Percentiles rank a stretch among this genome's conserved stretches.
Evolutionary conservation across 2,329 filamentous ascomycete genomes (phyloP).

Genomic region (Ustilaginoidea virens): DNA sequence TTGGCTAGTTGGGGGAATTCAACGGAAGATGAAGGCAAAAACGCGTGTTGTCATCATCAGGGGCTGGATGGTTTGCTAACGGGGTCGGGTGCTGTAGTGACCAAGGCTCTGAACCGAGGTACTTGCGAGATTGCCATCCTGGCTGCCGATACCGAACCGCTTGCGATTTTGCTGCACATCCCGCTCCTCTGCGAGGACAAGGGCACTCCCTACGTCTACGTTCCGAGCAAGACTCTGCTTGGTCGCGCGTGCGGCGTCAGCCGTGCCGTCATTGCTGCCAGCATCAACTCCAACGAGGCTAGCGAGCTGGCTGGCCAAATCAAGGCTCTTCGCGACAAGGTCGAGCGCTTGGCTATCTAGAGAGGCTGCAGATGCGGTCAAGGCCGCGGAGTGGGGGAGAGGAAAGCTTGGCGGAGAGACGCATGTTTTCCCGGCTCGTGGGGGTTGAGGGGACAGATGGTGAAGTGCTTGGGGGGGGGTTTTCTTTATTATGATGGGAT

Average conservation of each 20-base stretch:
- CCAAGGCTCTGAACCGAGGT: constrained; percentile 83
- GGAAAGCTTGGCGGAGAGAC: too few relatives aligned
- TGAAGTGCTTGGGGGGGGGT: too few relatives aligned
- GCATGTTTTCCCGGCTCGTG: too few relatives aligned
- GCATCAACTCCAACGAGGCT: constrained; percentile 85
- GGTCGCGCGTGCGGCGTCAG: constrained; percentile 83
- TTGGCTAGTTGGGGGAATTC: too few relatives aligned
- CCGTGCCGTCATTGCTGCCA: constrained; percentile 71
- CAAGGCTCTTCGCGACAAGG: constrained; percentile 79
- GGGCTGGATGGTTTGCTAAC: constrained; percentile 2
- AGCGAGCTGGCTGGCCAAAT: constrained; percentile 82
- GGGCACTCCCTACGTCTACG: constrained; percentile 50
- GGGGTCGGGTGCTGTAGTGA: constrained; percentile 22
- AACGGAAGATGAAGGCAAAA: too few relatives aligned
- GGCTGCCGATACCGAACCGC: constrained; percentile 72
- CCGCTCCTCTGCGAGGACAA: constrained; percentile 79
- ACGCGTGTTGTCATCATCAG: not conserved
- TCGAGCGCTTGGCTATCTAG: constrained; percentile 91
- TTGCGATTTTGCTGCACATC: constrained; percentile 79
- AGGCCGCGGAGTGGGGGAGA: not conserved
- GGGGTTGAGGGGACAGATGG: too few relatives aligned
- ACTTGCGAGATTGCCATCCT: constrained; percentile 81
- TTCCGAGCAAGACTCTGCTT: constrained; percentile 67
- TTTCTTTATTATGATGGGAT: too few relatives aligned
- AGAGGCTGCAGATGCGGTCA: constrained; percentile 1